Base-by-base conservation (phyloP, 2,329 filamentous ascomycete species). In the Claviceps maximensis region DNA sequence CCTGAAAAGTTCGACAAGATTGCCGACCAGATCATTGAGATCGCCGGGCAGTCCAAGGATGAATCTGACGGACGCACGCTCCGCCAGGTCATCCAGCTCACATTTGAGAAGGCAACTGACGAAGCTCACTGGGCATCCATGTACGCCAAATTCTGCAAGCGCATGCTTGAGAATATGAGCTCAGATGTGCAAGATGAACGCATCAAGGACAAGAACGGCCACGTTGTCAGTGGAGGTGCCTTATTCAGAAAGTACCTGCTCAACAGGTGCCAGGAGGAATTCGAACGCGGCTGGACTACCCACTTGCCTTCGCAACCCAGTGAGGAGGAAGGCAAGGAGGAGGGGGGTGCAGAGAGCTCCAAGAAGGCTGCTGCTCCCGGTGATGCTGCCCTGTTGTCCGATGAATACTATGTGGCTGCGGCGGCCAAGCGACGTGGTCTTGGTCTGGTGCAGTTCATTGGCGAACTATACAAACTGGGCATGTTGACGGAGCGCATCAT, bases 401-500 rank as follows among this genome's bases (percentile, higher is more conserved):
- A 98, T 57, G 93, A 97, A 68, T 98, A 98, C 74, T 98, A 98
- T 69, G 73, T 83, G 58, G 91, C 89, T 42, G 91, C 90, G 49
- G 90, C 91, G 54, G 90, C 90, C 64, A 98, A 98, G 78, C 85
- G 93, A 72, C 87, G 89, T 70, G 93, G 93, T 73, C 86, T 98
- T 58, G 93, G 93, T 84, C 81, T 98, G 23, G 91, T 98, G 58
- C 91, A 96, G 72, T 98, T 98, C 74, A 98, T 98, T 66, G 93
- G 93, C 75, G 93, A 98, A 73, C 82, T 98, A 47, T 98, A 95
- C 82, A 98, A 97, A 78, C 83, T 98, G 56, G 84, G 86, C 67
- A 98, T 98, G 93, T 80, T 98, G 69, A 98, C 93, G 56, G 88
- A 96, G 70, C 87, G 91, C 68, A 98, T 98, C 72, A 98, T 98